These are phyloP conservation scores for Aspergillus proliferans DNA, from an alignment of 2,329 filamentous ascomycete genomes.

Conservation along the genomic window DNA sequence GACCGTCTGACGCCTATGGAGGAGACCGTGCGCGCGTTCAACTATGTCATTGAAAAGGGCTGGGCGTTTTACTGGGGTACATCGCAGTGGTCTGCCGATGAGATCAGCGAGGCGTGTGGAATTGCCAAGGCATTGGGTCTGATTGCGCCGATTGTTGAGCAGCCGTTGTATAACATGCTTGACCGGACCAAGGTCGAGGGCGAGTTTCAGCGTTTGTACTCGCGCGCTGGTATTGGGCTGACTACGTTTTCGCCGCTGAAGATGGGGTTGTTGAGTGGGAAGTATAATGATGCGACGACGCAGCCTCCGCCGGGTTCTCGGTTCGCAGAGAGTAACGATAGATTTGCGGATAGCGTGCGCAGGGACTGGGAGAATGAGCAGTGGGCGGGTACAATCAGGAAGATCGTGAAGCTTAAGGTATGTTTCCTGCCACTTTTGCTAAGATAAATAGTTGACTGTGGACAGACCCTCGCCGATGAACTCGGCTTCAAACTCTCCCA, in stretches of 20 bases:
- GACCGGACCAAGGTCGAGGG: slow-evolving; percentile 56
- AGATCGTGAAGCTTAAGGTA: slow-evolving; percentile 47
- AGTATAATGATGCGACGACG: slow-evolving; percentile 59
- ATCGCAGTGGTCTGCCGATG: slow-evolving; percentile 61
- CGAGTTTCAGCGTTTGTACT: slow-evolving; percentile 57
- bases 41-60: slow-evolving; percentile 62
- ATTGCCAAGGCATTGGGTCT: slow-evolving; percentile 56
- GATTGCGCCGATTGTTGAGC: slow-evolving; percentile 49
- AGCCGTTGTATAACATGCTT: slow-evolving; percentile 63
- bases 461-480: slow-evolving; percentile 27
- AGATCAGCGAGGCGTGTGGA: slow-evolving; percentile 59
- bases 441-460: background rate
- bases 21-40: slow-evolving; percentile 66
- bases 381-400: slow-evolving; percentile 44
- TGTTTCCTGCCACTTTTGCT: background rate
- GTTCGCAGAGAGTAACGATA: slow-evolving; percentile 51
- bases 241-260: slow-evolving; percentile 60
- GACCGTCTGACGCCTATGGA: slow-evolving; percentile 64
- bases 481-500: slow-evolving; percentile 48
- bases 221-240: slow-evolving; percentile 55
- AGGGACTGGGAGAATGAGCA: slow-evolving; percentile 40
- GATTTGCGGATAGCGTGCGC: slow-evolving; percentile 47
- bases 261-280: slow-evolving; percentile 58
- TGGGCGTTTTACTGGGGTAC: slow-evolving; percentile 69
- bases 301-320: slow-evolving; percentile 50